Base-by-base conservation (phyloP, 164 flowering plant species). In the Malania oleifera region DNA sequence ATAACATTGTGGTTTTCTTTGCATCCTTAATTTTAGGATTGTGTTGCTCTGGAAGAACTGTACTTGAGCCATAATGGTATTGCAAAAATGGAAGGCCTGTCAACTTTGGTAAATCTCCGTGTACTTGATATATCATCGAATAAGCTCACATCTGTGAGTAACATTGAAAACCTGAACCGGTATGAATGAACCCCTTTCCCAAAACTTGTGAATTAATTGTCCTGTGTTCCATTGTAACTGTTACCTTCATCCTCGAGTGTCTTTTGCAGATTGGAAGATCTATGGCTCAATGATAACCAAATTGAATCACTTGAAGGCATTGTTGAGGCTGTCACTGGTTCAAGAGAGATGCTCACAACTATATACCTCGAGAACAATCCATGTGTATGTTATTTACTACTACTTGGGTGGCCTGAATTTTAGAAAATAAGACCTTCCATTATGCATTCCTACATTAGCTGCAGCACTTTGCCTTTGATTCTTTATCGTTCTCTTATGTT, bases 31-130 rank as follows among this genome's bases (percentile, higher is more conserved):
- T 51, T 61, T 11, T 74, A 91, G 99, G 95, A 81, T 26, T 95
- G 99, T 66, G 67, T 85, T 71, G 86, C 96, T 52, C 63, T 95
- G 39, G 99, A 90, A 71, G 99, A 95, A 74, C 71, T 91, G 13
- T 91, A 95, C 71, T 64, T 93, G 85, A 93, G 99, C 77, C 99
- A 93, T 72, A 93, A 93, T 82, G 99, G 99, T 54, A 91, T 95
- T 50, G 52, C 80, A 31, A 82, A 84, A 73, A 91, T 88, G 95
- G 99, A 91, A 73, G 97, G 97, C 53, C 62, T 89, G 55, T 81
- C 93, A 41, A 68, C 84, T 38, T 77, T 91, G 62, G 80, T 81
- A 14, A 86, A 91, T 69, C 91, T 95, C 26, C 84, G 80, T 35
- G 80, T 95, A 29, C 73, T 95, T 70, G 99, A 95, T 72, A 76